These are phyloP conservation scores for Leishmania tropica DNA, from an alignment of 208 protist genomes.

Conservation along the genomic window DNA sequence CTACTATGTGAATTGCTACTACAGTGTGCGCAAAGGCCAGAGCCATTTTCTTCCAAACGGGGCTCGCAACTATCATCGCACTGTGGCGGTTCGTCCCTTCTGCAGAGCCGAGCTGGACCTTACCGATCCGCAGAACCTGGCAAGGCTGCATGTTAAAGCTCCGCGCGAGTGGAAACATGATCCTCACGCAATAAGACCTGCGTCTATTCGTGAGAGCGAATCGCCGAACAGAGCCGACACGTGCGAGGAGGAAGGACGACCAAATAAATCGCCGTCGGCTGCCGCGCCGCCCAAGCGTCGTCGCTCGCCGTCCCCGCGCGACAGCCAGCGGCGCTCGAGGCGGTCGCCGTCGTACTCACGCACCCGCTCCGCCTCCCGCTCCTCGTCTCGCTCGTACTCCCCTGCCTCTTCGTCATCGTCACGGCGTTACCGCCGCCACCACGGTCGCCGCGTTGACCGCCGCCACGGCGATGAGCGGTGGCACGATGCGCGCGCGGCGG, in stretches of 20 bases:
- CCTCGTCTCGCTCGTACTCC: slow-evolving; percentile 9
- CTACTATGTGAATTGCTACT: slow-evolving; percentile 33
- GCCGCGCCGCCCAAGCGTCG: not conserved
- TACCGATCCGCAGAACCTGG: not conserved
- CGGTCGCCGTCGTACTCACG: slow-evolving; percentile 3
- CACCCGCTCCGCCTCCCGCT: not conserved
- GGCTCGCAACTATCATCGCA: slow-evolving; percentile 33
- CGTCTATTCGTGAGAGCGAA: slow-evolving; percentile 7
- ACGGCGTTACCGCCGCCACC: not conserved
- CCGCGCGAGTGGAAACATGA: slow-evolving; percentile 32
- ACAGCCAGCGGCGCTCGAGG: not conserved
- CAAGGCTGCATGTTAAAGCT: slow-evolving; percentile 6
- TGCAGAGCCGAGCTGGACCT: slow-evolving; percentile 13
- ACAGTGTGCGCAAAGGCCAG: slow-evolving; percentile 25
- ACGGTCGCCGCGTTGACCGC: not conserved
- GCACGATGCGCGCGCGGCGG: not conserved
- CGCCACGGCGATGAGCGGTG: not conserved
- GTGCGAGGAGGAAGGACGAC: not conserved
- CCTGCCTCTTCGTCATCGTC: slow-evolving; percentile 13
- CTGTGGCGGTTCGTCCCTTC: slow-evolving; percentile 20
- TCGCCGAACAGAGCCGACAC: not conserved
- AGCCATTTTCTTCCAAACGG: slow-evolving; percentile 18
- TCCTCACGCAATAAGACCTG: slow-evolving; percentile 14
- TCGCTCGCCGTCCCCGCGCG: slow-evolving; percentile 5
- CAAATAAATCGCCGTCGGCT: not conserved